A percentile compares a stretch with the other conserved stretches of the same genome.
Evolutionary conservation across 2,329 filamentous ascomycete genomes (phyloP).

Genomic region (Reticulascus tulasneorum): DNA sequence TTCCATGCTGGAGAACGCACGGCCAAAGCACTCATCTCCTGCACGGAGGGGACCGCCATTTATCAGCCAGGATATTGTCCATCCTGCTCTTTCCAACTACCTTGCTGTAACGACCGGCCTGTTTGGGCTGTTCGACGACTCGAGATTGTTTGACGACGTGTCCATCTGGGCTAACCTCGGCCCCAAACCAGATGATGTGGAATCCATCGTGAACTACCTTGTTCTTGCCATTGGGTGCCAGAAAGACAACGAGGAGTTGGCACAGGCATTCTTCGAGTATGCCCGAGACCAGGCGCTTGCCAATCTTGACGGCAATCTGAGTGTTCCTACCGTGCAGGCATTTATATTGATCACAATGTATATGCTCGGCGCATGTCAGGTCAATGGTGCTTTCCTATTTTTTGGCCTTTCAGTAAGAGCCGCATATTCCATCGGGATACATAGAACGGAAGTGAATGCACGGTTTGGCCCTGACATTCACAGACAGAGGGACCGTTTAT

Average conservation of each 20-base stretch:
- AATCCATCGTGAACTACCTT: constrained; percentile 40
- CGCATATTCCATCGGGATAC: constrained; percentile 49
- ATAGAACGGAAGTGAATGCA: constrained; percentile 50
- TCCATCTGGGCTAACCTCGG: constrained; percentile 34
- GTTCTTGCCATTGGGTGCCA: constrained; percentile 48
- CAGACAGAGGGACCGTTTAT: constrained; percentile 43
- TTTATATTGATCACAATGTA: constrained; percentile 49
- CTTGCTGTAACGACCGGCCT: constrained; percentile 36
- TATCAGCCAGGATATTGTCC: constrained; percentile 15
- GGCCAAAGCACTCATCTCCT: constrained; percentile 16
- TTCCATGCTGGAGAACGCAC: constrained; percentile 32
- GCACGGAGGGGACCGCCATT: constrained; percentile 17
- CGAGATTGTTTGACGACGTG: constrained; percentile 34
- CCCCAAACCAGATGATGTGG: constrained; percentile 29
- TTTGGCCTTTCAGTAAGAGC: constrained; percentile 50
- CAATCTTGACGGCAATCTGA: constrained; percentile 41
- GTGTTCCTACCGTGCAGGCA: constrained; percentile 45
- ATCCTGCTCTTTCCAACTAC: constrained; percentile 17
- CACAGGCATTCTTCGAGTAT: constrained; percentile 46
- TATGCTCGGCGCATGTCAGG: constrained; percentile 52
- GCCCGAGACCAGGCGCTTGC: constrained; percentile 42
- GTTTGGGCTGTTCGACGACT: constrained; percentile 44
- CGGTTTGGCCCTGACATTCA: constrained; percentile 42
- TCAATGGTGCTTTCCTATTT: constrained; percentile 51
- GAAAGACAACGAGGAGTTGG: constrained; percentile 33